A percentile compares a stretch with the other conserved stretches of the same genome.
phyloP scores from a whole-genome alignment of 192 early-diverging fungal genomes.

The Podila horticola region DNA sequence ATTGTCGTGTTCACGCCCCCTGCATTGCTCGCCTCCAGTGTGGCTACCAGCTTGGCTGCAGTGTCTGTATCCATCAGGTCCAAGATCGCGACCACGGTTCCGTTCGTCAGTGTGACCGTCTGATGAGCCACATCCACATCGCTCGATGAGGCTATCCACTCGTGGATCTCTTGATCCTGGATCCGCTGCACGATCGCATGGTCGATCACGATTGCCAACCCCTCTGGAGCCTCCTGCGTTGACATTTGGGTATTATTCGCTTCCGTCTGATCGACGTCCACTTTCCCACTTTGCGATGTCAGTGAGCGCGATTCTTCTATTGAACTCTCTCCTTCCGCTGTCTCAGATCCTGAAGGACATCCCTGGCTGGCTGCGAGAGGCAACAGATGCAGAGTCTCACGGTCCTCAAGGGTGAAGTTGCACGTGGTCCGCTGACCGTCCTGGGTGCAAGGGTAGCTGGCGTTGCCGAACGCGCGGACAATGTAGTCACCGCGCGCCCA shows the following conservation, averaged over 20 bases:
- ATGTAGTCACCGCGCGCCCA: slow-evolving; percentile 21
- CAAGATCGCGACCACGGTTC: neutral
- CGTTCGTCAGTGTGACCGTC: slow-evolving; percentile 8
- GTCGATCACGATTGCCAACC: neutral
- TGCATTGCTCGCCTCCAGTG: slow-evolving; percentile 7
- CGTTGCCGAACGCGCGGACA: slow-evolving; percentile 14
- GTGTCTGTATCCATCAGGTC: slow-evolving; percentile 9
- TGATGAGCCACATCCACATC: slow-evolving; percentile 1
- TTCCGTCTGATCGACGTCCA: neutral
- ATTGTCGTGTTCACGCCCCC: neutral
- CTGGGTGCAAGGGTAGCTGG: slow-evolving; percentile 17
- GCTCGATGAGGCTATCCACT: neutral
- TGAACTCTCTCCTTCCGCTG: neutral
- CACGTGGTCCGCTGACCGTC: neutral
- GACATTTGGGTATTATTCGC: neutral
- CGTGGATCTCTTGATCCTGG: slow-evolving; percentile 11
- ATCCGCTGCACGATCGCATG: slow-evolving; percentile 4
- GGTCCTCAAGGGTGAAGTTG: slow-evolving; percentile 7
- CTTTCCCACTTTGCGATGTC: neutral
- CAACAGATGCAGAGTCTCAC: slow-evolving; percentile 1
- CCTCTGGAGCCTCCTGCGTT: neutral
- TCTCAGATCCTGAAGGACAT: neutral
- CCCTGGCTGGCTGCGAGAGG: slow-evolving; percentile 1
- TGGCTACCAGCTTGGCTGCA: neutral
- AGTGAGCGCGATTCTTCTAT: neutral